Evolutionary conservation across 768 basidiomycete genomes (phyloP).

Genomic region (Hemileccinum impolitum): DNA sequence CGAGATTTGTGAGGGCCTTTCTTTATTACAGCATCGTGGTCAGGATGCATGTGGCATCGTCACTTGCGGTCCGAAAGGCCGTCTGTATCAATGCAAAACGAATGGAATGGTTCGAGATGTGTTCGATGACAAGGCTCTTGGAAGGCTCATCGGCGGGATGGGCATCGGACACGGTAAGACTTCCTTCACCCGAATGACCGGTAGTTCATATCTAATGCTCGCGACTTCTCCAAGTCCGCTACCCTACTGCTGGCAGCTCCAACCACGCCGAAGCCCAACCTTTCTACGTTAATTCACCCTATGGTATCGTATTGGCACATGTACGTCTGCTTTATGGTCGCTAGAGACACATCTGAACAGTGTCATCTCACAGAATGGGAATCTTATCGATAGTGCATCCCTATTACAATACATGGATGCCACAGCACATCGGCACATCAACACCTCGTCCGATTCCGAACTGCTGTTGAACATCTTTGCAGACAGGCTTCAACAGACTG

Average conservation of each 20-base stretch:
- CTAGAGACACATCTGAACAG: conserved; percentile 1
- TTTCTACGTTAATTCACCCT: conserved; percentile 99
- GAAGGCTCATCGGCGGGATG: conserved; percentile 87
- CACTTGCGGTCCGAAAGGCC: conserved; percentile 91
- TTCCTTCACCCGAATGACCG: not conserved
- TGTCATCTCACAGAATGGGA: conserved; percentile 73
- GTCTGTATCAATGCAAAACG: conserved; percentile 97
- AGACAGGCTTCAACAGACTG: conserved; percentile 95
- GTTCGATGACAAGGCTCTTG: conserved; percentile 77
- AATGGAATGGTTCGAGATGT: conserved; percentile 99
- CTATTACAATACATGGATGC: conserved; percentile 95
- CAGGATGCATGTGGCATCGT: conserved; percentile 98
- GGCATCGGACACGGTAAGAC: conserved; percentile 91
- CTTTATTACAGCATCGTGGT: conserved; percentile 92
- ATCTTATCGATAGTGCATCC: conserved; percentile 87
- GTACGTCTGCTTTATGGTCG: conserved; percentile 43
- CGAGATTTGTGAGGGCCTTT: conserved; percentile 94
- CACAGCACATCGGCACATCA: conserved; percentile 96
- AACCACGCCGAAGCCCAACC: conserved; percentile 97
- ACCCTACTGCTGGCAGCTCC: conserved; percentile 97
- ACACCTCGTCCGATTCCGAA: conserved; percentile 98
- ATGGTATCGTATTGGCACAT: conserved; percentile 97
- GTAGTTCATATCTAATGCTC: conserved; percentile 10
- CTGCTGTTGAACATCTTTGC: conserved; percentile 96
- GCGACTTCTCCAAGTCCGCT: conserved; percentile 62